phyloP scores from a whole-genome alignment of 495 filamentous ascomycete genomes.

The Neurospora sublineolata region DNA sequence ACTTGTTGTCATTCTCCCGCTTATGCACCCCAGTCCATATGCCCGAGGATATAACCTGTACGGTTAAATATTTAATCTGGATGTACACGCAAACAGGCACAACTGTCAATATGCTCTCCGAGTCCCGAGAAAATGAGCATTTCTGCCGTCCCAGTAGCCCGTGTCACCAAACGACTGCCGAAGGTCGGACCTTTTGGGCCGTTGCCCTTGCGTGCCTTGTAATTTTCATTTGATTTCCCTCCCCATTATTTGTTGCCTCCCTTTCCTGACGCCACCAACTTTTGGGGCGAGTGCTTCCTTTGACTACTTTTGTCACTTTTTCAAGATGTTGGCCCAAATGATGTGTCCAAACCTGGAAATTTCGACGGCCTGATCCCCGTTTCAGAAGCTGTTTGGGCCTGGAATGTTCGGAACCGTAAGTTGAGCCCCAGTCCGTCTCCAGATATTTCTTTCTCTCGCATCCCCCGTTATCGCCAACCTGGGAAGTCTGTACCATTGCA shows the following conservation, averaged over 20 bases:
- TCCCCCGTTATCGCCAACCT: background rate
- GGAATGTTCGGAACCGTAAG: background rate
- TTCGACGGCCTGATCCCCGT: background rate
- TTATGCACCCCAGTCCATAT: conserved; percentile 8
- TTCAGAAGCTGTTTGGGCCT: background rate
- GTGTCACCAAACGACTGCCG: conserved; percentile 11
- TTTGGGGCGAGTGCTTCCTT: background rate
- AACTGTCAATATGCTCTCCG: background rate
- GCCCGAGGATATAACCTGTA: conserved; percentile 2
- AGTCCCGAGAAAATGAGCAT: conserved; percentile 9
- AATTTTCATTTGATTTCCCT: background rate
- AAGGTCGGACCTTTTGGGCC: background rate
- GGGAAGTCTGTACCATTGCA: background rate
- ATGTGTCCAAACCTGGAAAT: background rate
- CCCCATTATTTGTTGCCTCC: background rate
- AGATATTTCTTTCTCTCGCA: background rate
- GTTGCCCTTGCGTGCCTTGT: background rate
- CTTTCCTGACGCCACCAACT: background rate
- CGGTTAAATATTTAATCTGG: conserved; percentile 11
- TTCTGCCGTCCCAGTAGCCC: background rate
- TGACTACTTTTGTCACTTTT: background rate
- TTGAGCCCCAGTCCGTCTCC: background rate
- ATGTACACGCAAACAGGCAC: background rate
- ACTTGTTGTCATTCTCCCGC: conserved; percentile 2
- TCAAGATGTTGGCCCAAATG: background rate